phyloP scores from a whole-genome alignment of 257 asterid genomes.

The Solanum acaule region DNA sequence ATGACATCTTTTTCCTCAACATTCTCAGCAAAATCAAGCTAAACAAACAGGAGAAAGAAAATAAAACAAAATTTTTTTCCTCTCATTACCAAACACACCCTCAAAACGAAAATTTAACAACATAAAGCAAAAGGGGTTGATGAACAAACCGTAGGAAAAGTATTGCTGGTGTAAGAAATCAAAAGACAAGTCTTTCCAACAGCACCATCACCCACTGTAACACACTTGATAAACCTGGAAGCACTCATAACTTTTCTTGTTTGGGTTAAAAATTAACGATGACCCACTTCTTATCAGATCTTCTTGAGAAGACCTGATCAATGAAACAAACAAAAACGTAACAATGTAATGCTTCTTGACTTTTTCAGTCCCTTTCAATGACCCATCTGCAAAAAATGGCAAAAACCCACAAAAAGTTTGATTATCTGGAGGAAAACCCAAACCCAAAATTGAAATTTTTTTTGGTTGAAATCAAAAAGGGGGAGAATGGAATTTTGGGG shows the following conservation, averaged over 20 bases:
- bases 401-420: neutral
- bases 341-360: neutral
- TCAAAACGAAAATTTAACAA: neutral
- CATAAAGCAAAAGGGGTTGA: neutral
- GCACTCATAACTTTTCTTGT: conserved; percentile 7
- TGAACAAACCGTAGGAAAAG: conserved; percentile 18
- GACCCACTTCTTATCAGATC: conserved; percentile 3
- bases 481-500: neutral
- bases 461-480: neutral
- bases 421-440: neutral
- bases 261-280: neutral
- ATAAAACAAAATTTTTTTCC: neutral
- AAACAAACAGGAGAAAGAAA: neutral
- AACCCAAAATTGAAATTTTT: neutral
- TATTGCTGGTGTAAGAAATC: conserved; percentile 22
- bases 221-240: conserved; percentile 23
- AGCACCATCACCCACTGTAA: conserved; percentile 24
- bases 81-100: neutral
- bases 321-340: neutral
- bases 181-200: conserved; percentile 22
- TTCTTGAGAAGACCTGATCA: conserved; percentile 10
- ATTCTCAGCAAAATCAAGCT: neutral
- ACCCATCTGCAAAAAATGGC: neutral
- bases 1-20: neutral
- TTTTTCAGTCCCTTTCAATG: neutral